Evolutionary conservation across 108 stramenopile species (phyloP), one percentile per base, ranked within the genome.

Genomic region (Fistulifera solaris): DNA sequence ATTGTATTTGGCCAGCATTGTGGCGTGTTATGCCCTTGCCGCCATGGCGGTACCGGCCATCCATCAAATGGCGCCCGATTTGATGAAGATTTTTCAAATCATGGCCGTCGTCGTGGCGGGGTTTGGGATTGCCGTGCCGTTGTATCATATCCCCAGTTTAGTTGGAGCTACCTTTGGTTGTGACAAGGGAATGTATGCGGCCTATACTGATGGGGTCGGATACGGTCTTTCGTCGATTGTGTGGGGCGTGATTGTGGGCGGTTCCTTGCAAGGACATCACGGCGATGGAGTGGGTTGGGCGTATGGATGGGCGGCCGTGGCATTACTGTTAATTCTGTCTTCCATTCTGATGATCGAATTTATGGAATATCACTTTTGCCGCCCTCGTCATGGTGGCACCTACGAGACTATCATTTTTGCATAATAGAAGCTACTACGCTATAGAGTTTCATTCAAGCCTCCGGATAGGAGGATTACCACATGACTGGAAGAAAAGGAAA

Each of bases 221-320:
- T 79, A 76, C 48, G 68, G 70, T 13, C 50, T 86, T 1, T 62
- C 80, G 7, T 81, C 80, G 15, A 15, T 79, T 5, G 70, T 90
- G 15, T 86, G 84, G 84, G 70, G 67, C 25, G 53, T 84, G 35
- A 82, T 90, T 11, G 84, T 89, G 2, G 77, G 71, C 40, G 68
- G 76, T 43, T 21, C 39, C 11, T 22, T 57, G 2, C 38, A 11
- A 5, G 47, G 5, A 5, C 38, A 22, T n/a, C 44, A 45, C 44
- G 83, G 72, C 21, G 72, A 80, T 46, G 80, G 75, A 24, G 74
- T 56, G 24, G 88, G 88, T 0, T 90, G 88, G 88, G 77, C 76
- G 10, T 90, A 84, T 53, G 84, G 88, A 1, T 90, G 88, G 88
- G 82, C 85, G 12, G 82, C 77, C 13, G 80, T 86, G 6, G 84